Evolutionary conservation across 1,139 yeast species (phyloP).

Genomic region (Pichia sp.): DNA sequence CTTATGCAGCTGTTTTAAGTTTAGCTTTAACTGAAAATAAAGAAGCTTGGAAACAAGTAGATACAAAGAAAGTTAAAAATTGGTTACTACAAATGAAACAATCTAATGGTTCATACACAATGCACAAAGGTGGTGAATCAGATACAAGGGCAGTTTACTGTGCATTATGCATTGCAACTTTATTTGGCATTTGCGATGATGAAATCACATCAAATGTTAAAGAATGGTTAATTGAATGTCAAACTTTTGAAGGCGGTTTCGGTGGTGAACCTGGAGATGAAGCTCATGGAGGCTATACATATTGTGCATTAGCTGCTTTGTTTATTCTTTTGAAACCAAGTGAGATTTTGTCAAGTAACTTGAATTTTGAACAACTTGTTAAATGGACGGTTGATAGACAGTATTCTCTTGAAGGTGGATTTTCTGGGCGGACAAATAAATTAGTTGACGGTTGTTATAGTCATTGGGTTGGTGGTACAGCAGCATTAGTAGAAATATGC

Average conservation of each 20-base stretch:
- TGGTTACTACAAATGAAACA: constrained; percentile 67
- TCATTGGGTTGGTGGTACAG: constrained; percentile 88
- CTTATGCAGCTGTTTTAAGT: constrained; percentile 72
- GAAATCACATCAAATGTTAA: constrained; percentile 50
- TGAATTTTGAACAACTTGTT: constrained; percentile 37
- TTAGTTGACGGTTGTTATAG: constrained; percentile 95
- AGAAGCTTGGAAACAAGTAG: constrained; percentile 37
- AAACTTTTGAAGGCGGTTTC: constrained; percentile 94
- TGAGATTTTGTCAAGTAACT: constrained; percentile 17
- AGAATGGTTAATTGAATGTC: constrained; percentile 66
- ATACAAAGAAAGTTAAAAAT: constrained; percentile 40
- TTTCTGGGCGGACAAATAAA: constrained; percentile 85
- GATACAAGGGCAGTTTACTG: constrained; percentile 89
- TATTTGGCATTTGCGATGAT: constrained; percentile 57
- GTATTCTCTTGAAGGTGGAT: constrained; percentile 69
- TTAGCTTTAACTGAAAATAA: constrained; percentile 50
- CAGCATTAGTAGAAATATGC: constrained; percentile 56
- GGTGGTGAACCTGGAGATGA: constrained; percentile 77
- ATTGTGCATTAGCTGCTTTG: constrained; percentile 76
- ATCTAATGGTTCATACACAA: constrained; percentile 64
- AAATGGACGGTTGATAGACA: constrained; percentile 74
- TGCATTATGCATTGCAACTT: constrained; percentile 66
- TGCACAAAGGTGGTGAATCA: constrained; percentile 75
- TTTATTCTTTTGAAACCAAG: constrained; percentile 39
- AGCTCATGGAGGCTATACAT: constrained; percentile 97